These are phyloP conservation scores for Xylaria flabelliformis DNA, from an alignment of 495 filamentous ascomycete species.

Conservation along the genomic window DNA sequence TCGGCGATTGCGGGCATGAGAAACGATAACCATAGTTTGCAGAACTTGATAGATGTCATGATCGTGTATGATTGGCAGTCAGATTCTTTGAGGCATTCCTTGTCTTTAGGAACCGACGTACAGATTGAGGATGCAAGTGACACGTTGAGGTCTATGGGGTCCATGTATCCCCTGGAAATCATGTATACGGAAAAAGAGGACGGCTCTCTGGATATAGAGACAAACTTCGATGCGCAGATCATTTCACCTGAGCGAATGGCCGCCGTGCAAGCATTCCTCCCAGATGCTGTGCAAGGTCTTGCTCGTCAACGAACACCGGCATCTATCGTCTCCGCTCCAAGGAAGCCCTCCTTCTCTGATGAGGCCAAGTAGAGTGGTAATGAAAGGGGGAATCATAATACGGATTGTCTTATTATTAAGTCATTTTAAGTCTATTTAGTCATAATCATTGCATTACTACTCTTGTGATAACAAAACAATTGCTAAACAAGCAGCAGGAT, in stretches of 20 bases:
- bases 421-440: neutral
- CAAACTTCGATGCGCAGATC: neutral
- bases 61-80: neutral
- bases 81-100: neutral
- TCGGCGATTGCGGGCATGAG: neutral
- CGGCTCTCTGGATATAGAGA: neutral
- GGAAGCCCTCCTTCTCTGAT: neutral
- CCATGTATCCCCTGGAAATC: neutral
- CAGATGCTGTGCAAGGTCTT: neutral
- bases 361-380: too few species aligned
- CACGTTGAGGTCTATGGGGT: neutral
- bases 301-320: neutral
- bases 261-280: neutral
- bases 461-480: too few species aligned
- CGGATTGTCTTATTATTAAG: neutral
- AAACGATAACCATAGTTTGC: neutral
- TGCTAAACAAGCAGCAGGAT: too few species aligned
- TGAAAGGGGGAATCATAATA: too few species aligned
- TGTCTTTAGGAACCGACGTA: neutral
- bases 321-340: neutral
- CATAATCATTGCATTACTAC: neutral
- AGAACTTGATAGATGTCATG: neutral
- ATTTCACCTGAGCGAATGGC: neutral
- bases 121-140: neutral
- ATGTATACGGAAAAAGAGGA: neutral